Percentiles rank a stretch among this genome's conserved stretches.
Evolutionary conservation across 495 filamentous ascomycete genomes (phyloP).

Genomic region (Penicillium chermesinum): DNA sequence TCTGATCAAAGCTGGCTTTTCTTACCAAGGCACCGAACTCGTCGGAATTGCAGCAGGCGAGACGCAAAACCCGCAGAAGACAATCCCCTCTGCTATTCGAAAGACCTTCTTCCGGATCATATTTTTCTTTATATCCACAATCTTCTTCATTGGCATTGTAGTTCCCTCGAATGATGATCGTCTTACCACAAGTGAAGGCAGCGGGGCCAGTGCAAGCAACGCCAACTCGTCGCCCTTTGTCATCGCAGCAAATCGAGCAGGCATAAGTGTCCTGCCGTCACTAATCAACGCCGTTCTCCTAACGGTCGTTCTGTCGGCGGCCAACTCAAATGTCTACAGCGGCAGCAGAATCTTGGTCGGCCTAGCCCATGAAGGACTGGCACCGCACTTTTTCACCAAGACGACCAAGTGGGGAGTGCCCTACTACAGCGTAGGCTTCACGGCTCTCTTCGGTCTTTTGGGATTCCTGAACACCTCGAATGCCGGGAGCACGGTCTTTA

Average conservation of each 20-base stretch:
- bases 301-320: constrained; percentile 65
- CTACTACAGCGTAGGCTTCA: constrained; percentile 46
- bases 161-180: constrained; percentile 47
- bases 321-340: constrained; percentile 79
- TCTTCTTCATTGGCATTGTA: constrained; percentile 70
- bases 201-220: constrained; percentile 41
- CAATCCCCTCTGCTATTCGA: constrained; percentile 65
- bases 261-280: constrained; percentile 60
- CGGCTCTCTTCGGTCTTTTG: constrained; percentile 46
- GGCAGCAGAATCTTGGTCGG: constrained; percentile 61
- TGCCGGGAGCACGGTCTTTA: constrained; percentile 51
- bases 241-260: constrained; percentile 56
- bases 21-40: constrained; percentile 69
- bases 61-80: constrained; percentile 64
- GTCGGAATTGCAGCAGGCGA: constrained; percentile 72
- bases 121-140: constrained; percentile 67
- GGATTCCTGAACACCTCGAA: constrained; percentile 48
- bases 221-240: constrained; percentile 61
- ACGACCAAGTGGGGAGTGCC: constrained; percentile 48
- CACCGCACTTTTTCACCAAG: constrained; percentile 50
- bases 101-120: constrained; percentile 74
- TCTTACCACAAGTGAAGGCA: constrained; percentile 31
- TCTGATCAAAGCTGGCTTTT: constrained; percentile 56
- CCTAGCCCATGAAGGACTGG: constrained; percentile 56
- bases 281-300: constrained; percentile 78